Evolutionary conservation across 352 stramenopile species (phyloP).

Genomic region (Globisporangium cederbergense): DNA sequence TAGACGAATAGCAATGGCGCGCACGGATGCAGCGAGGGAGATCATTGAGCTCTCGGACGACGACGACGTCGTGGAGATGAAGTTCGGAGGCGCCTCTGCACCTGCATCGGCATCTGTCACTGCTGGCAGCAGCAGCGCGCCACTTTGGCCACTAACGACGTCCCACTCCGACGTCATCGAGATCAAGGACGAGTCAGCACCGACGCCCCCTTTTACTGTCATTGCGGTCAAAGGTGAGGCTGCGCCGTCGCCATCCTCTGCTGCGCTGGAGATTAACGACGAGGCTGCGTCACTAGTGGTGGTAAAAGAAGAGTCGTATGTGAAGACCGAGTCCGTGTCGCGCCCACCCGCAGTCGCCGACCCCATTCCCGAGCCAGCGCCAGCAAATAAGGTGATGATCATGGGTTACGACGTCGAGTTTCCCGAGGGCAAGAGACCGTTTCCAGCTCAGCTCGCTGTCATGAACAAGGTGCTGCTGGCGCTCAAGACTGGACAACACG

Average conservation of each 20-base stretch:
- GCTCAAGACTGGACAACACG: slow-evolving; percentile 78
- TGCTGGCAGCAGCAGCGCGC: neutral
- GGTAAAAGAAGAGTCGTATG: neutral
- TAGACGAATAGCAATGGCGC: neutral
- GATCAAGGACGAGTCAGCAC: slow-evolving; percentile 3
- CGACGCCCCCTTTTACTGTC: neutral
- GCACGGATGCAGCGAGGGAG: neutral
- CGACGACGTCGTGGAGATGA: neutral
- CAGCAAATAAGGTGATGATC: slow-evolving; percentile 50
- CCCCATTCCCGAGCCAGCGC: neutral
- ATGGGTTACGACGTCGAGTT: slow-evolving; percentile 86
- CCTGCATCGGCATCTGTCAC: neutral
- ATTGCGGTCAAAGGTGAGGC: neutral
- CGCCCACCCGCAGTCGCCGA: neutral
- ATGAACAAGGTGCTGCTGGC: slow-evolving; percentile 86
- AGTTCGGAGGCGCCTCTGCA: neutral
- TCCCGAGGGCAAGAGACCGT: slow-evolving; percentile 73
- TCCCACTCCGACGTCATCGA: slow-evolving; percentile 3
- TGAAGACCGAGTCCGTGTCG: neutral
- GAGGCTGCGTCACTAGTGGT: neutral
- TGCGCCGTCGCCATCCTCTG: neutral
- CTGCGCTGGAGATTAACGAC: neutral
- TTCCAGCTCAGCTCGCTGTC: slow-evolving; percentile 80
- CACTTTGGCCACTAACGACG: neutral
- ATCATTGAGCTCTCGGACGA: slow-evolving; percentile 9